phyloP scores from a whole-genome alignment of 2,329 filamentous ascomycete genomes.

The Pseudocercospora fijiensis region DNA sequence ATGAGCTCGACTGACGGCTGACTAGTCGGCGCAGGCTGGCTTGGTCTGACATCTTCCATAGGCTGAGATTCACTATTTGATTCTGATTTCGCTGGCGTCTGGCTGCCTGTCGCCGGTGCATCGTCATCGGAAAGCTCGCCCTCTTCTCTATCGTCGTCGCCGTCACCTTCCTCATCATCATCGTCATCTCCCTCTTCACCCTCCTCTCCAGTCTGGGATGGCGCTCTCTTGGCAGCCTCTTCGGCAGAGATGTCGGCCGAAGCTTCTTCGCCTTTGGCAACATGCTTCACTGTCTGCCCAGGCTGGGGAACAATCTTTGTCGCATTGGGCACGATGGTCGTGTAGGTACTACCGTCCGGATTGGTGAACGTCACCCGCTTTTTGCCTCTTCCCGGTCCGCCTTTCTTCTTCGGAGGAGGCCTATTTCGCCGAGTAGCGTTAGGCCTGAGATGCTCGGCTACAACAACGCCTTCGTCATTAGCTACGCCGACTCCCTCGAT shows the following conservation, averaged over 20 bases:
- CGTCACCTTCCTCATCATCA: constrained; percentile 53
- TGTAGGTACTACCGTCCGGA: constrained; percentile 45
- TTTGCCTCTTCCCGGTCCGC: constrained; percentile 77
- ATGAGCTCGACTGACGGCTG: background rate
- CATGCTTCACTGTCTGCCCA: constrained; percentile 38
- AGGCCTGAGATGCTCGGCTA: constrained; percentile 43
- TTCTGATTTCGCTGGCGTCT: constrained; percentile 23
- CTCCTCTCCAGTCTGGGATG: constrained; percentile 46
- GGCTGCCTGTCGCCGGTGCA: constrained; percentile 26
- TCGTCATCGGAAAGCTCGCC: constrained; percentile 38
- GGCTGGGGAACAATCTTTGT: constrained; percentile 40
- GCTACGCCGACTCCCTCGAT: constrained; percentile 61
- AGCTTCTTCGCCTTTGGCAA: constrained; percentile 38
- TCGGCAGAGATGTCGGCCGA: constrained; percentile 41
- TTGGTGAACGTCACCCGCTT: constrained; percentile 64
- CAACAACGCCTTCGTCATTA: constrained; percentile 60
- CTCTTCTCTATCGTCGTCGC: constrained; percentile 46
- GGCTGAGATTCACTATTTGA: constrained; percentile 14
- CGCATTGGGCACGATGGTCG: constrained; percentile 40
- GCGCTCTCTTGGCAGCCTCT: constrained; percentile 44
- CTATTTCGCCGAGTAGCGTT: constrained; percentile 59
- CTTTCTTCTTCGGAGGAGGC: constrained; percentile 73
- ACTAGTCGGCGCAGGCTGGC: constrained; percentile 6
- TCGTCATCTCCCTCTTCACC: constrained; percentile 49
- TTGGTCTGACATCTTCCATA: constrained; percentile 23